Base-by-base conservation (phyloP, 1,284 basidiomycete genomes). In the Moesziomyces globuligerus region DNA sequence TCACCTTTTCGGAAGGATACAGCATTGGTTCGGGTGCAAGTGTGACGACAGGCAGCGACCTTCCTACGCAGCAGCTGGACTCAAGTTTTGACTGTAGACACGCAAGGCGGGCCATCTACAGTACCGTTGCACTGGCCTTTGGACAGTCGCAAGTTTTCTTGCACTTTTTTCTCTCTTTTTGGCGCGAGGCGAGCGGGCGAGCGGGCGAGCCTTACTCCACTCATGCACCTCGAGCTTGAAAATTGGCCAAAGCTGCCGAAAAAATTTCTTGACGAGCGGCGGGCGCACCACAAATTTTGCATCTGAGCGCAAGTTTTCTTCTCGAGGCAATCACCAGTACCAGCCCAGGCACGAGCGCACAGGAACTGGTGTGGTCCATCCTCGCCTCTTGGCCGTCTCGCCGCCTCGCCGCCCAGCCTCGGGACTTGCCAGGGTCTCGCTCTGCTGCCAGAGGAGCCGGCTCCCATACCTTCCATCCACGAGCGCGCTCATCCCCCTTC, bases 161-260 rank as follows among this genome's bases (percentile, higher is more conserved):
- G 3, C 11, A 7, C 5, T 18, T 21, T 47, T 24, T 40, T 24
- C 24, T 43, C 24, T 32, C 44, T 29, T 56, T 32, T 28, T 5
- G 17, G 34, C 24, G 9, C 36, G n/a, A n/a, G 18, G 36, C 15
- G 37, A 21, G 37, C n/a, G n/a, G n/a, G n/a, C n/a, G n/a, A n/a
- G n/a, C n/a, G n/a, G n/a, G 37, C 11, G 17, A 32, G 5, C 11
- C 20, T 41, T 26, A 53, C 58, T 60, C 57, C 57, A 60, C 57
- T 53, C 57, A 47, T 59, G 49, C 56, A 59, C 37, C 48, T 32
- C 43, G 45, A 53, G 36, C 55, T 45, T 42, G 32, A 46, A 52
- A 48, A 49, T 48, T 51, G 44, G 17, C n/a, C 2, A 36, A 25
- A 23, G 37, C 38, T 32, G 39, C 15, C 42, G 37, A 50, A 49